These are phyloP conservation scores for Gelatoporia subvermispora DNA, from an alignment of 768 basidiomycete species.

Conservation along the genomic window DNA sequence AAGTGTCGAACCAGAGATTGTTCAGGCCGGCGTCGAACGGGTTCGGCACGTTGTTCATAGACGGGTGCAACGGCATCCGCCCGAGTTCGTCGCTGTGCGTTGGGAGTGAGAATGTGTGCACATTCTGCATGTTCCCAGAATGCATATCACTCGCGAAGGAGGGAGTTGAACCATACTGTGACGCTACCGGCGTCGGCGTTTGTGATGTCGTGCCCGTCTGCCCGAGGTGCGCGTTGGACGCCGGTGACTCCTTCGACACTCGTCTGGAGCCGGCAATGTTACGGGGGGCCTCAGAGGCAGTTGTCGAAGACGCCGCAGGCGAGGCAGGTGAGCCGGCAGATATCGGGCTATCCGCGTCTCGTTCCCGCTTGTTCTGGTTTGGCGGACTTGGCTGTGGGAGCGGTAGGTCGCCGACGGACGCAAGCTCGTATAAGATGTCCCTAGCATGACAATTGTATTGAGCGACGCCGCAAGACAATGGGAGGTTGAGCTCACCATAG, in stretches of 20 bases:
- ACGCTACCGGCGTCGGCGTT: conserved; percentile 3
- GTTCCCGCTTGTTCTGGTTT: conserved; percentile 55
- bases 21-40: conserved; percentile 1
- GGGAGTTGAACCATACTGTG: conserved; percentile 11
- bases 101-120: conserved; percentile 36
- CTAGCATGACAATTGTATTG: conserved; percentile 26
- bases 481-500: conserved; percentile 35
- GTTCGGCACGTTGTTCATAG: neutral
- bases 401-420: conserved; percentile 66
- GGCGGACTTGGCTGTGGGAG: conserved; percentile 52
- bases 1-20: neutral
- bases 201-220: neutral
- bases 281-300: conserved; percentile 11
- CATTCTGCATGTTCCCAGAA: neutral
- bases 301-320: conserved; percentile 1
- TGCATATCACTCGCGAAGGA: neutral
- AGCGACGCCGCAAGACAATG: neutral
- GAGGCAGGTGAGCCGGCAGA: conserved; percentile 7
- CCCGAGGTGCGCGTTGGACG: neutral
- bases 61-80: conserved; percentile 42
- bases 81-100: conserved; percentile 57
- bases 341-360: conserved; percentile 49
- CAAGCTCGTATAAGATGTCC: conserved; percentile 71
- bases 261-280: conserved; percentile 32
- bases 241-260: conserved; percentile 21